Conservation (phyloP, 1,284 basidiomycete species). For the Trametes hirsuta region DNA sequence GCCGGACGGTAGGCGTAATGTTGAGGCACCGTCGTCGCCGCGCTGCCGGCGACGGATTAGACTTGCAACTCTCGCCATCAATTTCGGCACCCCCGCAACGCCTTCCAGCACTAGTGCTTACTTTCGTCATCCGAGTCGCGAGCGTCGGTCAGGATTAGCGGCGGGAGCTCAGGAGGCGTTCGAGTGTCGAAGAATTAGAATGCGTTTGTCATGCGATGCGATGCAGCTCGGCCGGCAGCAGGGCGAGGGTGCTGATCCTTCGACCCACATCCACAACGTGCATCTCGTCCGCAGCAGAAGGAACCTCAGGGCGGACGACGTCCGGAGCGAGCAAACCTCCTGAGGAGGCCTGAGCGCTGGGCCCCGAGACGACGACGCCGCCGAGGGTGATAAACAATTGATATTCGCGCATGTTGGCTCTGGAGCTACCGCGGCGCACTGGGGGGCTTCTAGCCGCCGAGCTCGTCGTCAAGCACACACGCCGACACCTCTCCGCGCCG, state of each 20-base stretch:
- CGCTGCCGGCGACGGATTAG: constrained; percentile 3
- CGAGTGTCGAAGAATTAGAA: no score
- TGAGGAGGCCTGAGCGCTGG: background rate
- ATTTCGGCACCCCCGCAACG: background rate
- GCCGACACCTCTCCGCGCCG: background rate
- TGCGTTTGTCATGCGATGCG: no score
- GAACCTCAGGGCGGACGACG: background rate
- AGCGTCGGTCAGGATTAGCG: no score
- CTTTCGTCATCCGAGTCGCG: no score
- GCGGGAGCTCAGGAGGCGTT: no score
- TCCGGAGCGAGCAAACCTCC: constrained; percentile 3
- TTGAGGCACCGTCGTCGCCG: background rate
- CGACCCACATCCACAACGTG: background rate
- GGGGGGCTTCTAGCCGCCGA: constrained; percentile 7
- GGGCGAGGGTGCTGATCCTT: no score
- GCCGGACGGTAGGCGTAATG: background rate
- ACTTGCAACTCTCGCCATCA: constrained; percentile 2
- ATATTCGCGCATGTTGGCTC: background rate
- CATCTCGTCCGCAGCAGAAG: constrained; percentile 1
- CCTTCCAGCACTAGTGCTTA: background rate
- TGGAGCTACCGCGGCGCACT: constrained; percentile 4
- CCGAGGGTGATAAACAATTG: background rate
- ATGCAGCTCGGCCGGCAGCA: no score
- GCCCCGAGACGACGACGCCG: background rate
- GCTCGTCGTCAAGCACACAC: background rate